Conservation (phyloP, 345 rosid species). For the Punica granatum region DNA sequence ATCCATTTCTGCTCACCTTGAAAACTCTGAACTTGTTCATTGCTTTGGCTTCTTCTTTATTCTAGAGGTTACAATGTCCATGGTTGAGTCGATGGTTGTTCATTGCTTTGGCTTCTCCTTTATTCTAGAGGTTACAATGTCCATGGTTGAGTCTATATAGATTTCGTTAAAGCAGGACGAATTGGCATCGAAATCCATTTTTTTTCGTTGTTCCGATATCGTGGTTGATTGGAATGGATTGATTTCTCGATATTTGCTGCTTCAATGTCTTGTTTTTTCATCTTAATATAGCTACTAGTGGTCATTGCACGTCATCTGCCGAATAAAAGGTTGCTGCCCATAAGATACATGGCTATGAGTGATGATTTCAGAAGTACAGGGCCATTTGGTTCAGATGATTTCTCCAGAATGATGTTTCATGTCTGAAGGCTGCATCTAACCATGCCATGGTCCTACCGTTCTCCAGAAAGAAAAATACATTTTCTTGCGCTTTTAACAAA, state of each 20-base stretch:
- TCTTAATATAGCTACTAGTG: background rate
- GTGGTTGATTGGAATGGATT: background rate
- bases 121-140: no score
- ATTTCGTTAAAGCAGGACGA: background rate
- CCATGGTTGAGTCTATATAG: background rate
- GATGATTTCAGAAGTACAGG: background rate
- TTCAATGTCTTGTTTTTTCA: background rate
- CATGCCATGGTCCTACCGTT: background rate
- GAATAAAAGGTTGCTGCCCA: background rate
- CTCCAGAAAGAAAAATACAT: background rate
- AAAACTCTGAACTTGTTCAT: background rate
- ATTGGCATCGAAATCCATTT: background rate
- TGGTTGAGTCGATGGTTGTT: background rate
- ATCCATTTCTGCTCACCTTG: background rate
- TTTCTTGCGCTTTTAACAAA: background rate
- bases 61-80: no score
- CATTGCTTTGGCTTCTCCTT: no score
- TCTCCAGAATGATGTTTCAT: background rate
- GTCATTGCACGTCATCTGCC: background rate
- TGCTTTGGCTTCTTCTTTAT: no score
- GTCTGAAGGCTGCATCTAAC: background rate
- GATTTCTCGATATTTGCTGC: background rate
- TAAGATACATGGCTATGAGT: background rate
- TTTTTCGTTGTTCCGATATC: background rate
- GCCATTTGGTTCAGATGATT: background rate